Percentiles rank a stretch among this genome's conserved stretches.
These are phyloP conservation scores for Ceratocystis albifundus DNA, from an alignment of 2,329 filamentous ascomycete genomes.

Conservation along the genomic window DNA sequence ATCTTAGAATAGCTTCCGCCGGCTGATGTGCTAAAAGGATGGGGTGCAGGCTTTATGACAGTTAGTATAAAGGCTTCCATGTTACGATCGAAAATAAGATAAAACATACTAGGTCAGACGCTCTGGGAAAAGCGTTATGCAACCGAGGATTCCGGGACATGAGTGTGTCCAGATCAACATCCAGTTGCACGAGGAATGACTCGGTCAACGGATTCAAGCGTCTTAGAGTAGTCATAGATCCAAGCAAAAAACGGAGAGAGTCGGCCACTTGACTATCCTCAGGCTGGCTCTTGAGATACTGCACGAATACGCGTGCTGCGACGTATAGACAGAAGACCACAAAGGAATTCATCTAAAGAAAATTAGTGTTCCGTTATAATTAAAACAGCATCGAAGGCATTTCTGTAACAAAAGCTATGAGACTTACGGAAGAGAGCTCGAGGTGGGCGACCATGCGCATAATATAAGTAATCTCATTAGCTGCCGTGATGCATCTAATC, in stretches of 20 bases:
- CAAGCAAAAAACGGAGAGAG: slow-evolving; percentile 78
- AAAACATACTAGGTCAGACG: slow-evolving; percentile 39
- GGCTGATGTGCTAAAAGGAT: not conserved
- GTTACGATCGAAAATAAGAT: not conserved
- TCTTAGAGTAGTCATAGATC: slow-evolving; percentile 83
- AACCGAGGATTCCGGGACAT: slow-evolving; percentile 50
- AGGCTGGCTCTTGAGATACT: slow-evolving; percentile 89
- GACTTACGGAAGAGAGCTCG: slow-evolving; percentile 66
- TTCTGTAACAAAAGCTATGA: no score
- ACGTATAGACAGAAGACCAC: slow-evolving; percentile 93
- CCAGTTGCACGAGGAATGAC: slow-evolving; percentile 85
- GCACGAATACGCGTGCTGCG: slow-evolving; percentile 87
- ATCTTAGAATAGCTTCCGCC: not conserved
- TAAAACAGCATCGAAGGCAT: not conserved
- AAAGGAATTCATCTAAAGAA: slow-evolving; percentile 75
- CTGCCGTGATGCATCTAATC: slow-evolving; percentile 81
- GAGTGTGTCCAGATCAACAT: slow-evolving; percentile 75
- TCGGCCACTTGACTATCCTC: slow-evolving; percentile 68
- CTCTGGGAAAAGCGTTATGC: slow-evolving; percentile 43
- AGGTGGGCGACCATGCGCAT: slow-evolving; percentile 92
- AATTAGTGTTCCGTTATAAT: slow-evolving; percentile 25
- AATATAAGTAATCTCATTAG: slow-evolving; percentile 84
- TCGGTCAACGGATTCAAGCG: slow-evolving; percentile 81
- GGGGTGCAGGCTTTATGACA: not conserved
- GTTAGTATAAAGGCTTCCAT: not conserved